Base-by-base conservation (phyloP, 306 rosid genomes). In the Dryas alaskensis region DNA sequence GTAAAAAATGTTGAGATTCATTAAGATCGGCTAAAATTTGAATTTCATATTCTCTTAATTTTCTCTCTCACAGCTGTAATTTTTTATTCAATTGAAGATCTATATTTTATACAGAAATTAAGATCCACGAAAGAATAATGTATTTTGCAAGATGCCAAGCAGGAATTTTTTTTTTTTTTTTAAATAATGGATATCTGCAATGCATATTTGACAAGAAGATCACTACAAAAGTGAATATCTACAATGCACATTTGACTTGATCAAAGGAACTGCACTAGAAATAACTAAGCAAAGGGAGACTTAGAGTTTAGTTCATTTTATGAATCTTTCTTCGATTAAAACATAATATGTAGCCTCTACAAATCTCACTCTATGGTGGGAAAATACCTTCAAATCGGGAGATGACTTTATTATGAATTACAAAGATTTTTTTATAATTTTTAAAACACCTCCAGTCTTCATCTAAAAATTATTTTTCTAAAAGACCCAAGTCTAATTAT, bases 171-270 rank as follows among this genome's bases (percentile, higher is more conserved):
- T 22, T 22, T 22, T 47, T 22, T 8, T 59, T 5, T 14, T 4
- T 19, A 42, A 22, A 31, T 25, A n/a, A 17, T 1, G 64, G 59
- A 75, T 65, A 80, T 75, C 70, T 59, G 17, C 46, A 27, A 42
- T 67, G 84, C 65, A 57, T 5, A 19, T 49, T 68, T 69, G 66
- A 76, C 84, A 81, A 79, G 65, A 60, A 75, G 67, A 78, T 80
- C 59, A 45, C 49, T 70, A 59, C 66, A 76, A 73, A 37, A 31
- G 37, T 1, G 64, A 64, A 75, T 65, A 80, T 75, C 70, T 59
- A 14, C 46, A 27, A 46, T 63, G 84, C 62, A 57, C 4, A 19
- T 49, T 50, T 78, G 78, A 73, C 75, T 79, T 43, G 1, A 65
- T 79, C 82, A 79, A 67, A 16, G 44, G 14, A 50, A 55, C 70